Base-by-base conservation (phyloP, 805 yeast genomes). In the Blastobotrys muscicola region DNA sequence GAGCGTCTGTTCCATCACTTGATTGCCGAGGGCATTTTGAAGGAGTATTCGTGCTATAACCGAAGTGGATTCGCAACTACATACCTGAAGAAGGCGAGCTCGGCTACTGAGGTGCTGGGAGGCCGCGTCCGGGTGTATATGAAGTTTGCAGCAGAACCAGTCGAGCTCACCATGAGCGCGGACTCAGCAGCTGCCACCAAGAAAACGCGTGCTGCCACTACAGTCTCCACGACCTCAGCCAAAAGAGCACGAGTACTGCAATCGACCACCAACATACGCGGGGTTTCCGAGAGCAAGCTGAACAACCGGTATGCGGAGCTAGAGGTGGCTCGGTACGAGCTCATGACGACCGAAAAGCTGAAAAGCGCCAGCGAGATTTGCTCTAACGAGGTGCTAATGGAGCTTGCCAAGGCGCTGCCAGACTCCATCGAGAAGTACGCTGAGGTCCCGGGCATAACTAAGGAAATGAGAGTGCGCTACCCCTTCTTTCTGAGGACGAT, bases 1-100 rank as follows among this genome's bases (percentile, higher is more conserved):
- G 95, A 89, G 60, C 69, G 97, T 48, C 75, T 92, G 5, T 82
- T 89, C 49, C 87, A 85, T 59, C 81, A 81, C 50, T 64, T 92
- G 46, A 71, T 85, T 23, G 74, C 83, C 8, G 77, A 78, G 45
- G 74, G 76, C 16, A 71, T 79, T 10, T 60, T 92, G 31, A 71
- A 70, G 45, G 97, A 89, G 58, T 82, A 79, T 54, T 74, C 26
- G 26, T 20, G 26, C 26, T 20, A 20, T 6, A 20, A 20, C 26
- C 26, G 26, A 20, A 76, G 44, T 14, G 73, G 95, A 0, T 89
- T 38, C 26, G 40, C 40, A 3, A 12, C 29, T 11, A 20, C 40
- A n/a, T 38, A 38, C 26, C 23, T 38, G 10, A 38, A 38, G 20
- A 20, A 29, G 12, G 31, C 15, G 16, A 38, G 29, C 40, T 8